Conservation (phyloP, 345 rosid species). For the Melaleuca quinquenervia region DNA sequence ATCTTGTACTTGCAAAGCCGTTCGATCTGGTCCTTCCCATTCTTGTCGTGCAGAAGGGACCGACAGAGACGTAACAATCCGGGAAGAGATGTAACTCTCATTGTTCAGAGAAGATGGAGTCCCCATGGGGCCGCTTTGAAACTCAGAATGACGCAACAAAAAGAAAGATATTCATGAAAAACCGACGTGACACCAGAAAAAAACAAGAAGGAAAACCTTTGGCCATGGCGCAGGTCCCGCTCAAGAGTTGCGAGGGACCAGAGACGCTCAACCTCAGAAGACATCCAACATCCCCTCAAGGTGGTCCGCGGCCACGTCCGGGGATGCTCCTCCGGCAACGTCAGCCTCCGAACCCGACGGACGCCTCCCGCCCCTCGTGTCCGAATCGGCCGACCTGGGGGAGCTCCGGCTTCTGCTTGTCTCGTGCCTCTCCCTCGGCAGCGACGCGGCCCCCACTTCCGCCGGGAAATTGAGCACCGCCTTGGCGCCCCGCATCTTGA, state of each 20-base stretch:
- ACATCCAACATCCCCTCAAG: background rate
- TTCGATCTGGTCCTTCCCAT: background rate
- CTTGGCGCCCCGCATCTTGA: slow-evolving; percentile 52
- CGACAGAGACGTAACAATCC: background rate
- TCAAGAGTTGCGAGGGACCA: background rate
- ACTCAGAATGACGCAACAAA: background rate
- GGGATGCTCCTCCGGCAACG: background rate
- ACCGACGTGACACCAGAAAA: background rate
- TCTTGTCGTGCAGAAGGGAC: background rate
- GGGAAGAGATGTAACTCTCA: background rate
- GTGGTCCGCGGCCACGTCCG: background rate
- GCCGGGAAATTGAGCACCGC: slow-evolving; percentile 58
- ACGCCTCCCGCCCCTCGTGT: background rate
- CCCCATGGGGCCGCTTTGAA: background rate
- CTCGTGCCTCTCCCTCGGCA: background rate
- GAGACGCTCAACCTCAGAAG: background rate
- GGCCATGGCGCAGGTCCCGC: background rate
- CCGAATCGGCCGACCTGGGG: background rate
- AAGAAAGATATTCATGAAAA: background rate
- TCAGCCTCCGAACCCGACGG: background rate
- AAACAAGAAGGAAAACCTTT: no score
- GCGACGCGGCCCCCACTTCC: slow-evolving; percentile 11
- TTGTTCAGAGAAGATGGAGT: background rate
- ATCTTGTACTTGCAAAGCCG: background rate
- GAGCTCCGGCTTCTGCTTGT: background rate